phyloP scores from a whole-genome alignment of 2,329 filamentous ascomycete species.

The Aphanocladium album region DNA sequence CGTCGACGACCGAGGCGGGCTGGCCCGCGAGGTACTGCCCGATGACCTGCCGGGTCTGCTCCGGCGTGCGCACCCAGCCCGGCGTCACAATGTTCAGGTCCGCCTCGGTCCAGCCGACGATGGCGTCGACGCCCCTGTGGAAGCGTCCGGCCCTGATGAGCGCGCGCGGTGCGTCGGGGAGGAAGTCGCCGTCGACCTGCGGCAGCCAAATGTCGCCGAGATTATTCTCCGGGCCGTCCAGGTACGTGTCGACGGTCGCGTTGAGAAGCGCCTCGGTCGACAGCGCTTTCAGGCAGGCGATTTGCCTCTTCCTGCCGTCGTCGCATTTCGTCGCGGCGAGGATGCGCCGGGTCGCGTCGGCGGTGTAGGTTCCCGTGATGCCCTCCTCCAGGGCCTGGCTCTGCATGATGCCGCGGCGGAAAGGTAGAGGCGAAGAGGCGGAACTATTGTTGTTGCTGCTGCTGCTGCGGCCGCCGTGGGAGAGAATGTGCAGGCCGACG shows the following conservation, averaged over 20 bases:
- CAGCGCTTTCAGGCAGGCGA: background rate
- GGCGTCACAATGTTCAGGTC: background rate
- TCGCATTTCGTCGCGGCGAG: constrained; percentile 40
- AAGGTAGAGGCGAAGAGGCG: constrained; percentile 41
- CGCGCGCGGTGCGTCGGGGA: constrained; percentile 38
- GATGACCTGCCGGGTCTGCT: constrained; percentile 37
- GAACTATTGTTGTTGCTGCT: too few relatives aligned
- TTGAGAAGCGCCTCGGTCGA: constrained; percentile 24
- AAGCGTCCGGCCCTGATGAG: constrained; percentile 55
- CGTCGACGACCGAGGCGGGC: constrained; percentile 27
- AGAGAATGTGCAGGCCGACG: constrained; percentile 64
- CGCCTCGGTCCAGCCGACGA: background rate
- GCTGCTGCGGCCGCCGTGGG: constrained; percentile 20
- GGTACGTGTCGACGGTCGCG: constrained; percentile 38
- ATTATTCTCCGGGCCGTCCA: constrained; percentile 38
- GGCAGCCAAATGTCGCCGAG: constrained; percentile 48
- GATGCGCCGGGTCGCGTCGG: constrained; percentile 39
- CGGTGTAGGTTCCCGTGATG: constrained; percentile 42
- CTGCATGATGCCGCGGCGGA: constrained; percentile 40
- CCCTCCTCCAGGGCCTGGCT: constrained; percentile 48
- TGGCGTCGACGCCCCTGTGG: constrained; percentile 29
- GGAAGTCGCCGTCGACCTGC: constrained; percentile 37
- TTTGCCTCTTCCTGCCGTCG: constrained; percentile 37
- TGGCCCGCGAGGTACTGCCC: constrained; percentile 34
- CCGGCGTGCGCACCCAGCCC: constrained; percentile 28